A percentile compares a stretch with the other conserved stretches of the same genome.
These are phyloP conservation scores for Crithidia mellificae DNA, from an alignment of 208 protist species.

Conservation along the genomic window DNA sequence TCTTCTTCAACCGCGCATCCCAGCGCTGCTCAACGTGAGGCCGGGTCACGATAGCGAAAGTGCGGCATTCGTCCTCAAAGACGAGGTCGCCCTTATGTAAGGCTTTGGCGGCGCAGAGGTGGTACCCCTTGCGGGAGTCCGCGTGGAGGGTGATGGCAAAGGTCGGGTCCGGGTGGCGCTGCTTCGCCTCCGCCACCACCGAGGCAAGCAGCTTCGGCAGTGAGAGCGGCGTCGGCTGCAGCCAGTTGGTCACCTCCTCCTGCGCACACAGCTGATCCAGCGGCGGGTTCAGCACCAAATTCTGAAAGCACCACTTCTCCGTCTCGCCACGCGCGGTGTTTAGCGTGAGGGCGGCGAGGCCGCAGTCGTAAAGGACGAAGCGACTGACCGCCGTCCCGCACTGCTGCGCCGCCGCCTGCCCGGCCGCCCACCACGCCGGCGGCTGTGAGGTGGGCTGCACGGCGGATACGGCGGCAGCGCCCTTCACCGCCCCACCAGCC, in stretches of 20 bases:
- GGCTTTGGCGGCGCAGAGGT: conserved; percentile 52
- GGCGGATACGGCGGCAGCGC: conserved; percentile 20
- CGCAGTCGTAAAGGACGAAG: conserved; percentile 36
- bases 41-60: conserved; percentile 71
- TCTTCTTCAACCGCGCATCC: conserved; percentile 44
- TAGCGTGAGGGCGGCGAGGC: conserved; percentile 33
- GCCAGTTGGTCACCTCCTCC: neutral
- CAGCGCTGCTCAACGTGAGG: conserved; percentile 67
- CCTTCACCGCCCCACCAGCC: conserved; percentile 26
- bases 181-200: conserved; percentile 23
- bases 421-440: conserved; percentile 13
- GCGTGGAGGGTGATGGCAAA: conserved; percentile 43
- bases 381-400: conserved; percentile 26
- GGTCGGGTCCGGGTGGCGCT: conserved; percentile 18
- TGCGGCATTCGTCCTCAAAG: conserved; percentile 79
- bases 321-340: conserved; percentile 31
- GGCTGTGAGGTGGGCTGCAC: conserved; percentile 12
- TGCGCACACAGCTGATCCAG: neutral
- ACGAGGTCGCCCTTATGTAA: conserved; percentile 61
- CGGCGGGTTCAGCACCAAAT: conserved; percentile 25
- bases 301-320: conserved; percentile 50
- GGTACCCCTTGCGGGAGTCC: conserved; percentile 61
- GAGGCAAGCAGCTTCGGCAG: conserved; percentile 11
- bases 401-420: conserved; percentile 14
- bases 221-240: neutral